phyloP scores from a whole-genome alignment of 257 asterid species.

The Solanum paucissectum region DNA sequence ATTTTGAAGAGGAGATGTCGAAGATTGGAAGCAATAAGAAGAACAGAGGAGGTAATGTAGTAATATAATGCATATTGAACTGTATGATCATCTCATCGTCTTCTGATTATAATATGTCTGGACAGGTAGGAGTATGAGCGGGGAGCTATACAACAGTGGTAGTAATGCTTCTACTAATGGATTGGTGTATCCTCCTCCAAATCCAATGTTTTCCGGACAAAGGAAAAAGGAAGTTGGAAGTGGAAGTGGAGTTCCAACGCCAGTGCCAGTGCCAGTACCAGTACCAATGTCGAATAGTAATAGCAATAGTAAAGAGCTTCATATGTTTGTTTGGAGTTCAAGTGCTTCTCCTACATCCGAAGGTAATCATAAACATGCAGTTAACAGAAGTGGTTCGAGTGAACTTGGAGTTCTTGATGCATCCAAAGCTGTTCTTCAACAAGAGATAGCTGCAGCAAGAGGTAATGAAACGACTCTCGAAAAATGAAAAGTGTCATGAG shows the following conservation, averaged over 20 bases:
- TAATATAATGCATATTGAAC: background rate
- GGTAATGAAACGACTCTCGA: slow-evolving; percentile 12
- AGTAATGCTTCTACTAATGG: background rate
- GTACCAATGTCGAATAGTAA: background rate
- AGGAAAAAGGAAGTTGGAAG: slow-evolving; percentile 47
- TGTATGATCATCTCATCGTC: background rate
- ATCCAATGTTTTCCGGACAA: slow-evolving; percentile 57
- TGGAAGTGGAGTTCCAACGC: background rate
- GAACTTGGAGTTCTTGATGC: slow-evolving; percentile 39
- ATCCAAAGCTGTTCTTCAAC: slow-evolving; percentile 37
- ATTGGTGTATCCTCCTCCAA: slow-evolving; percentile 57
- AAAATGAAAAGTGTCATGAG: background rate
- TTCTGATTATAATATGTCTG: background rate
- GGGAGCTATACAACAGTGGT: slow-evolving; percentile 36
- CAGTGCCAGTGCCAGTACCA: background rate
- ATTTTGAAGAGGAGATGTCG: slow-evolving; percentile 75
- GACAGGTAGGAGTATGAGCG: slow-evolving; percentile 66
- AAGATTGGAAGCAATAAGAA: slow-evolving; percentile 36
- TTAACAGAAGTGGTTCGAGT: slow-evolving; percentile 30
- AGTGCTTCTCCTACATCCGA: slow-evolving; percentile 90
- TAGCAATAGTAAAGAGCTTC: slow-evolving; percentile 63
- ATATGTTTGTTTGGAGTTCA: slow-evolving; percentile 94
- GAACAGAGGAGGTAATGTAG: background rate
- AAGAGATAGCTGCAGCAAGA: slow-evolving; percentile 43
- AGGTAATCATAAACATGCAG: slow-evolving; percentile 45